Conservation (phyloP, 1,284 basidiomycete genomes). For the Neonothopanus nambi region DNA sequence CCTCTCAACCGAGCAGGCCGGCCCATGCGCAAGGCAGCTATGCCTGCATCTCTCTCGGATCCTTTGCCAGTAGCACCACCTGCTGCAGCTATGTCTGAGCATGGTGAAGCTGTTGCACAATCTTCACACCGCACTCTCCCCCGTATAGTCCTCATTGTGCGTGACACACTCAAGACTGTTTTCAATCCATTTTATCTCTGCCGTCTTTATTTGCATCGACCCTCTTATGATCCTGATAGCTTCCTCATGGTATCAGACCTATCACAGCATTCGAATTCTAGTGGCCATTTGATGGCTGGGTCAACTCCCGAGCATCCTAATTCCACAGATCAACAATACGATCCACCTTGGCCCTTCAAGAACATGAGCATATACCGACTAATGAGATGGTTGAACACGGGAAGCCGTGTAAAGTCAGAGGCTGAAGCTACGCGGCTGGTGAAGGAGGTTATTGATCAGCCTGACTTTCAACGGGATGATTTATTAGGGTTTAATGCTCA, state of each 20-base stretch:
- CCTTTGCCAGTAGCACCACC: background rate
- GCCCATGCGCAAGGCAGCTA: background rate
- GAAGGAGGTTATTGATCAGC: conserved; percentile 13
- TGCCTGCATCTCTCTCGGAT: background rate
- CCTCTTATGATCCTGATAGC: conserved; percentile 29
- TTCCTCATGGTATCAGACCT: conserved; percentile 23
- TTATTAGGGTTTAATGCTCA: conserved; percentile 17
- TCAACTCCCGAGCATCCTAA: background rate
- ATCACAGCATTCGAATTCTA: background rate
- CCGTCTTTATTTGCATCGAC: conserved; percentile 28
- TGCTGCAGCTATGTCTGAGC: background rate
- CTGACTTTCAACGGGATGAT: conserved; percentile 18
- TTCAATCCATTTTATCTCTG: conserved; percentile 28
- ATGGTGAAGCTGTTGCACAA: background rate
- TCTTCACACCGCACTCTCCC: conserved; percentile 2
- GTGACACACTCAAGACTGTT: conserved; percentile 26
- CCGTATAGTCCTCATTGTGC: conserved; percentile 28
- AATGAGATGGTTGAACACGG: conserved; percentile 23
- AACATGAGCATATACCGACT: conserved; percentile 22
- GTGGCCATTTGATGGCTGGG: no score
- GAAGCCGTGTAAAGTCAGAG: conserved; percentile 20
- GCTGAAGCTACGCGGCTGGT: conserved; percentile 17
- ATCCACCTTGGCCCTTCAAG: conserved; percentile 22
- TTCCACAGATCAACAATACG: background rate
- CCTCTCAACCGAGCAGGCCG: background rate